Evolutionary conservation across 1,284 basidiomycete genomes (phyloP).

Genomic region (Erythrobasidium hasegawianum): DNA sequence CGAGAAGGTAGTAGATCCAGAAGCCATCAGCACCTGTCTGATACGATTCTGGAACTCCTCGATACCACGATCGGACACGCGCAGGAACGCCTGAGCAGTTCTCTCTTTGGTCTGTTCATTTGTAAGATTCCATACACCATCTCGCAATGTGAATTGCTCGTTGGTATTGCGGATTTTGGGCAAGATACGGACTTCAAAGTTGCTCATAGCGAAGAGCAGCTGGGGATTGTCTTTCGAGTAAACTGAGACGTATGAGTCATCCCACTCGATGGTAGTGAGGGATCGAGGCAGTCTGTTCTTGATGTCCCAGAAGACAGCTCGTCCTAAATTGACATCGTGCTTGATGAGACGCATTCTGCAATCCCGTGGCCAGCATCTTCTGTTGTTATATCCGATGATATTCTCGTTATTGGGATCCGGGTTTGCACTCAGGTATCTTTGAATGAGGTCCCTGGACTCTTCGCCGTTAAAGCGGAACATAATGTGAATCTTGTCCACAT

Average conservation of each 20-base stretch:
- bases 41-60: constrained; percentile 96
- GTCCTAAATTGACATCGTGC: constrained; percentile 96
- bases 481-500: constrained; percentile 87
- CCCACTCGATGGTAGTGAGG: constrained; percentile 98
- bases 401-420: constrained; percentile 99
- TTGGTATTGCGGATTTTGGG: constrained; percentile 93
- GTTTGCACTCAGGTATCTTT: constrained; percentile 84
- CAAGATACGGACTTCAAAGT: constrained; percentile 94
- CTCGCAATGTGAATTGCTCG: constrained; percentile 92
- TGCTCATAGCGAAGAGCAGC: constrained; percentile 94
- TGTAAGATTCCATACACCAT: constrained; percentile 95
- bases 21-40: constrained; percentile 96
- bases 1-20: constrained; percentile 96
- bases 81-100: constrained; percentile 93
- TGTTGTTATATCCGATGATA: constrained; percentile 98
- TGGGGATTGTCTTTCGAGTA: constrained; percentile 98
- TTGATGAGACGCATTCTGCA: constrained; percentile 99
- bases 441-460: constrained; percentile 94
- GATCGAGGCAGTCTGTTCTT: constrained; percentile 95
- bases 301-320: constrained; percentile 99
- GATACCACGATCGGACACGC: constrained; percentile 87
- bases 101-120: constrained; percentile 95
- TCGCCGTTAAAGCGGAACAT: constrained; percentile 98
- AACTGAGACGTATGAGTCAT: constrained; percentile 91
- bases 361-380: constrained; percentile 97